Base-by-base conservation (phyloP, 805 yeast genomes). In the Jamesozyma gamospora region DNA sequence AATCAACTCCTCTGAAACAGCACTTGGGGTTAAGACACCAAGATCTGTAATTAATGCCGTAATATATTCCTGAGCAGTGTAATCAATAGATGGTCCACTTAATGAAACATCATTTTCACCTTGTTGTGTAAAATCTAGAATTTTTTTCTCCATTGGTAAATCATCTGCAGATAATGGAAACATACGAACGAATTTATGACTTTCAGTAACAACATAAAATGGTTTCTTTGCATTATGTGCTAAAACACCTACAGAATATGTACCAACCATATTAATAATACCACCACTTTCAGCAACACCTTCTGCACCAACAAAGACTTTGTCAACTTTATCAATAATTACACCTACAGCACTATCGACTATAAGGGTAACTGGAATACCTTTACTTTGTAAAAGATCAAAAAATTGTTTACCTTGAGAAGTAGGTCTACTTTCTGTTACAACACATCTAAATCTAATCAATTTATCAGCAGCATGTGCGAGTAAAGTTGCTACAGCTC, bases 261-360 rank as follows among this genome's bases (percentile, higher is more conserved):
- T 80, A 5, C 99, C 99, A 45, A 92, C 79, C 50, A 83, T 88
- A 62, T 92, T 92, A 50, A 92, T 90, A 35, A 94, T 86, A 27
- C 99, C 99, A 41, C 99, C 99, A 58, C 94, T 82, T 66, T 92
- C 99, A 3, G 95, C 95, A 3, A 92, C 99, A 50, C 99, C 99
- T 63, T 92, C 98, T 1, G 98, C 98, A 40, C 99, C 99, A 48
- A 92, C 92, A 48, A 92, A 74, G 4, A 92, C 83, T 62, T 92
- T 90, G 64, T 90, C 94, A 12, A 88, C 87, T 59, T 83, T 82
- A 59, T 86, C 88, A 43, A 92, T 79, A 29, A 87, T 85, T 50
- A 79, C 86, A 0, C 97, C 97, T 12, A 90, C 96, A 7, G 95
- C 94, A 39, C 86, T 78, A 58, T 92, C 99, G 14, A 85, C 88